Evolutionary conservation across 371 early-diverging fungal genomes (phyloP).

Genomic region (Lichtheimia corymbifera): DNA sequence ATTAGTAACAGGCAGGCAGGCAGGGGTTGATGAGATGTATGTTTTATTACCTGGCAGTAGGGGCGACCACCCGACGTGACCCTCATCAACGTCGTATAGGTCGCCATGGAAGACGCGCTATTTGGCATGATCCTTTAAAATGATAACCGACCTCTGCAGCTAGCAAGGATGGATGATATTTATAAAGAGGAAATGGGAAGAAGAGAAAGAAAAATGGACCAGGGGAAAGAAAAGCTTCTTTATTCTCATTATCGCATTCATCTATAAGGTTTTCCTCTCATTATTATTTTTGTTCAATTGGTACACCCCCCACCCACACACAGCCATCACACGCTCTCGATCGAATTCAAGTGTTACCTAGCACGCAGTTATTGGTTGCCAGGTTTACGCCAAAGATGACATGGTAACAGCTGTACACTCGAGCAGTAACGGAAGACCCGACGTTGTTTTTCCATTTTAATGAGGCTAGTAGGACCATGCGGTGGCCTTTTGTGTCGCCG

Average conservation of each 20-base stretch:
- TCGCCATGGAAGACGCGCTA: constrained; percentile 6
- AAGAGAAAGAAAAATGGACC: background rate
- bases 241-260: constrained; percentile 16
- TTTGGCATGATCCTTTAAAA: constrained; percentile 2
- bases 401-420: background rate
- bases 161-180: background rate
- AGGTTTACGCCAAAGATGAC: constrained; percentile 5
- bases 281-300: background rate
- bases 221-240: constrained; percentile 14
- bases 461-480: constrained; percentile 8
- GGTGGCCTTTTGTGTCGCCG: constrained; percentile 10
- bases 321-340: background rate
- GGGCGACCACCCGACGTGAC: constrained; percentile 41
- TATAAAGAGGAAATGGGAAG: background rate
- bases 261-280: background rate
- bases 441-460: constrained; percentile 11
- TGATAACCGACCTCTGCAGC: too few relatives aligned
- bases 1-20: background rate
- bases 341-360: background rate
- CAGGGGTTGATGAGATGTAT: background rate
- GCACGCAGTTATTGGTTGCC: background rate
- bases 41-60: constrained; percentile 24
- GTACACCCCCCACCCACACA: background rate
- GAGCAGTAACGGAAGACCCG: background rate
- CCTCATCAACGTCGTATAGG: constrained; percentile 29